phyloP scores from a whole-genome alignment of 495 filamentous ascomycete species.

The Filosporella fistucella region DNA sequence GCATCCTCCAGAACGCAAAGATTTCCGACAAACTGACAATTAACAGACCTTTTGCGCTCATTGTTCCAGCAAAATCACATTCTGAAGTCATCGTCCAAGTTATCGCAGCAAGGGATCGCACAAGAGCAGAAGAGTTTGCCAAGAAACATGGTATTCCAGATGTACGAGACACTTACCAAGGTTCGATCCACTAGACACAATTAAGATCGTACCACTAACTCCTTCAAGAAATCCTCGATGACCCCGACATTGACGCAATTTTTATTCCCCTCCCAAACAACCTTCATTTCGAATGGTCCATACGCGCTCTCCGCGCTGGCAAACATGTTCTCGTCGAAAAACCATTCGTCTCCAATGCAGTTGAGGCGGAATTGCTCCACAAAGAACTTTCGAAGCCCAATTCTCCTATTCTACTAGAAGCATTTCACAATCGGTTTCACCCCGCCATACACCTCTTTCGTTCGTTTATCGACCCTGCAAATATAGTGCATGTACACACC shows the following conservation, averaged over 20 bases:
- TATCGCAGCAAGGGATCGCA: constrained; percentile 49
- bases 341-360: constrained; percentile 44
- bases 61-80: constrained; percentile 50
- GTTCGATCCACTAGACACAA: constrained; percentile 16
- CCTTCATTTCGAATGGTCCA: constrained; percentile 48
- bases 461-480: constrained; percentile 30
- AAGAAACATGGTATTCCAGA: constrained; percentile 51
- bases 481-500: constrained; percentile 33
- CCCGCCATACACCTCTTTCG: constrained; percentile 49
- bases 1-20: background rate
- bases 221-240: constrained; percentile 41
- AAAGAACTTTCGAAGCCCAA: constrained; percentile 19
- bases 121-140: constrained; percentile 48
- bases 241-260: constrained; percentile 44
- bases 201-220: constrained; percentile 33
- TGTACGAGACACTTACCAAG: constrained; percentile 42
- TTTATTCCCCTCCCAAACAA: constrained; percentile 47
- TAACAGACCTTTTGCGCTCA: constrained; percentile 43
- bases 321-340: constrained; percentile 60
- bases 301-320: constrained; percentile 39
- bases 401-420: constrained; percentile 48
- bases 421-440: constrained; percentile 53
- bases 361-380: constrained; percentile 41
- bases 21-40: constrained; percentile 1
- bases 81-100: constrained; percentile 52